Evolutionary conservation across 2,329 filamentous ascomycete genomes (phyloP).

Genomic region (Tolypocladium endophyticum): DNA sequence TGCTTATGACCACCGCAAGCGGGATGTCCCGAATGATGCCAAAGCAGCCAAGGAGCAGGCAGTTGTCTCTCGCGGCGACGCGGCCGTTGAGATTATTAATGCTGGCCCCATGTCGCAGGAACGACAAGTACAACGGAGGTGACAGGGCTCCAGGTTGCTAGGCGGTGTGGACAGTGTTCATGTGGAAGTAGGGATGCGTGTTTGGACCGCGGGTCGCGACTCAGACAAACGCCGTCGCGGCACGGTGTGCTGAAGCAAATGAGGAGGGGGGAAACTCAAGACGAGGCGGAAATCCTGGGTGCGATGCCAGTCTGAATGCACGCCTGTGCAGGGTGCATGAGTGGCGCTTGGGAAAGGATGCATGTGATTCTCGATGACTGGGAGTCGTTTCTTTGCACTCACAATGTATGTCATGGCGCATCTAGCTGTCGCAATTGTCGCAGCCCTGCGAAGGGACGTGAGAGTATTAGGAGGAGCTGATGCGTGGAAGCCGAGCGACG

Average conservation of each 20-base stretch:
- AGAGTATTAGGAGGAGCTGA: background rate
- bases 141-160: background rate
- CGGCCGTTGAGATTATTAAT: background rate
- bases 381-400: slow-evolving; percentile 15
- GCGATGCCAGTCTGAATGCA: slow-evolving; percentile 1
- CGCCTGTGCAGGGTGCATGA: slow-evolving; percentile 2
- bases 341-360: slow-evolving; percentile 7
- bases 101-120: background rate
- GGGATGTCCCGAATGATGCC: background rate
- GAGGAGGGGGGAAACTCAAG: slow-evolving; percentile 1
- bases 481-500: background rate
- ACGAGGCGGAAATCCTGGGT: background rate
- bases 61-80: background rate
- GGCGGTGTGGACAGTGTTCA: background rate
- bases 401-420: slow-evolving; percentile 31
- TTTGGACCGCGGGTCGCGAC: background rate
- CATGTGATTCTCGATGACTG: slow-evolving; percentile 9
- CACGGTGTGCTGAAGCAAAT: background rate
- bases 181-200: background rate
- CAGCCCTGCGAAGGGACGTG: background rate
- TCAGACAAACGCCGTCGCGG: background rate
- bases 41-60: background rate
- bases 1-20: background rate
- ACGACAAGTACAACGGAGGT: background rate
- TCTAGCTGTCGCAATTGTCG: slow-evolving; percentile 9